Conservation (phyloP, 352 stramenopile species). For the Phytopythium helicoides region DNA sequence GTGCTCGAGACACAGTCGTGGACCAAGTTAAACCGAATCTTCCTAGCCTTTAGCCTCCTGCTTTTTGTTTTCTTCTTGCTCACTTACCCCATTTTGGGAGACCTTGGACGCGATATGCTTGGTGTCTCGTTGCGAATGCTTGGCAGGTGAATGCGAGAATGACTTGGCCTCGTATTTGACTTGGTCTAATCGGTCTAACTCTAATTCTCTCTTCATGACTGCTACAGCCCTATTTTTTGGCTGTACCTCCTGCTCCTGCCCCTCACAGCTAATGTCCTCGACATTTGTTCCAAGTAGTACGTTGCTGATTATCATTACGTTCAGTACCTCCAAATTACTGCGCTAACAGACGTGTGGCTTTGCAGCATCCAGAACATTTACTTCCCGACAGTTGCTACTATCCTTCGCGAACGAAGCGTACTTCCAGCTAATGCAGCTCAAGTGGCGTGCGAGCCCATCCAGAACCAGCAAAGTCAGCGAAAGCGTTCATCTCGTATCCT, state of each 20-base stretch:
- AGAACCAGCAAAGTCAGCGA: slow-evolving; percentile 6
- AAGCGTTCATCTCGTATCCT: slow-evolving; percentile 10
- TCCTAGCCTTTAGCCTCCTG: slow-evolving; percentile 52
- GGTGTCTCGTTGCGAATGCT: slow-evolving; percentile 60
- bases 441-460: slow-evolving; percentile 31
- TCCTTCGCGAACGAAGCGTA: slow-evolving; percentile 63
- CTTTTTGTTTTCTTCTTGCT: slow-evolving; percentile 69
- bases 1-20: slow-evolving; percentile 71
- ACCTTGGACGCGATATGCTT: slow-evolving; percentile 46
- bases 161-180: too few species aligned
- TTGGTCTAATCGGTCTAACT: too few species aligned
- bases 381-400: slow-evolving; percentile 62
- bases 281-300: slow-evolving; percentile 73
- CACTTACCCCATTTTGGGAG: slow-evolving; percentile 48
- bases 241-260: slow-evolving; percentile 62
- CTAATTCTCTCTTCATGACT: too few species aligned
- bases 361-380: slow-evolving; percentile 55
- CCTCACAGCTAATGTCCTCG: slow-evolving; percentile 51
- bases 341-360: too few species aligned
- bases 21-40: slow-evolving; percentile 64
- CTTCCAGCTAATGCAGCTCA: slow-evolving; percentile 38
- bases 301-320: too few species aligned
- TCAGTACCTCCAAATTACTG: too few species aligned
- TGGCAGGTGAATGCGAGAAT: slow-evolving; percentile 33
- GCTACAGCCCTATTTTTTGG: slow-evolving; percentile 59